Conservation (phyloP, 768 basidiomycete species). For the Naganishia vaughanmartiniae region DNA sequence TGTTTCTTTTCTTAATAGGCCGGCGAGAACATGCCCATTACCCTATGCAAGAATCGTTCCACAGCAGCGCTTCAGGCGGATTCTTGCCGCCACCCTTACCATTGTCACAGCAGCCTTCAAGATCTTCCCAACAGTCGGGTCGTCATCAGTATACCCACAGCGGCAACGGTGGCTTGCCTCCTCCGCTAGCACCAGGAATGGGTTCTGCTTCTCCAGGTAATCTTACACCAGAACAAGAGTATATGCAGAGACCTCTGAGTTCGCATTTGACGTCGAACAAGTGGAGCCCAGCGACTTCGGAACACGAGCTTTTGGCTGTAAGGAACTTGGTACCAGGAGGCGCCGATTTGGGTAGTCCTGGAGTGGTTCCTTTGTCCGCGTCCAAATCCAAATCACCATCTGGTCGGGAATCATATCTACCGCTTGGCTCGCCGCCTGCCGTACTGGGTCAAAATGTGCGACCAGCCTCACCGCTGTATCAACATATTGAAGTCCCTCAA, state of each 20-base stretch:
- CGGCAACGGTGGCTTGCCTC: background rate
- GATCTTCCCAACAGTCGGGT: conserved; percentile 11
- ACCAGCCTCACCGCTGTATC: conserved; percentile 4
- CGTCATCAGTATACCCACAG: background rate
- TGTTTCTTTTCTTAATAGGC: background rate
- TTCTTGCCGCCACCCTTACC: conserved; percentile 5
- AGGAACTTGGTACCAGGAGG: background rate
- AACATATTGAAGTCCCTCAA: background rate
- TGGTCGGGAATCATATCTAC: conserved; percentile 1
- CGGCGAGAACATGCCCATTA: background rate
- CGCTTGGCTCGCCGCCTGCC: background rate
- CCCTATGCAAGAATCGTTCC: conserved; percentile 5
- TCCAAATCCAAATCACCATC: background rate
- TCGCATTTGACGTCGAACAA: background rate
- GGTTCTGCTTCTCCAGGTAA: conserved; percentile 4
- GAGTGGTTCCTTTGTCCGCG: background rate
- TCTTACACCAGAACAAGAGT: background rate
- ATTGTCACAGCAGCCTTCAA: conserved; percentile 10
- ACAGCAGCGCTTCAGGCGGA: conserved; percentile 3
- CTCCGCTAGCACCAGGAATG: background rate
- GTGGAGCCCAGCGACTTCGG: conserved; percentile 25
- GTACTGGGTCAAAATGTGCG: background rate
- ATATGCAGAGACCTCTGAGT: conserved; percentile 3
- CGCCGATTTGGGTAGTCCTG: background rate
- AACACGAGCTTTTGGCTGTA: conserved; percentile 13